These are phyloP conservation scores for Saccharomyces jurei DNA, from an alignment of 805 yeast species.

Conservation along the genomic window DNA sequence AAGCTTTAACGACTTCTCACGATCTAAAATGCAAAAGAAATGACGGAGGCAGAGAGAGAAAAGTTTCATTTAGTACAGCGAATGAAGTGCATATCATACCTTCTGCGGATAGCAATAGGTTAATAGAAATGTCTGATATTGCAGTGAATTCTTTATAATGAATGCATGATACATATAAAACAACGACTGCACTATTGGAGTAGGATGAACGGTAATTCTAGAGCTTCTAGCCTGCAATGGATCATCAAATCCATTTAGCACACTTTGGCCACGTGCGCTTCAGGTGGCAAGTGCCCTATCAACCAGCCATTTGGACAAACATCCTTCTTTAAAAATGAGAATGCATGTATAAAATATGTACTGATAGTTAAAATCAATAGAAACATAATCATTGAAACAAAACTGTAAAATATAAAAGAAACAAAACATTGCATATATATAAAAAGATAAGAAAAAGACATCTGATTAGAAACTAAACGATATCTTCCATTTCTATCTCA, in stretches of 20 bases:
- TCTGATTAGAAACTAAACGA: slow-evolving; percentile 32
- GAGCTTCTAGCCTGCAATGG: no score
- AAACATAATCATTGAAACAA: neutral
- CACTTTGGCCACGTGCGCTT: neutral
- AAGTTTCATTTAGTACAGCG: slow-evolving; percentile 27
- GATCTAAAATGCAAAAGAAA: slow-evolving; percentile 3
- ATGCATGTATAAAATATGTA: neutral
- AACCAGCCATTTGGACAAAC: neutral
- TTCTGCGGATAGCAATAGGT: neutral
- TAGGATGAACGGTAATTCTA: no score
- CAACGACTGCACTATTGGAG: neutral
- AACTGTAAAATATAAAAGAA: neutral
- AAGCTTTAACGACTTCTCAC: neutral
- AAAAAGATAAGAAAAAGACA: neutral
- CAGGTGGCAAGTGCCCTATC: neutral
- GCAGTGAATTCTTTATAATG: neutral
- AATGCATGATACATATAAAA: neutral
- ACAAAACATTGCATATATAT: neutral
- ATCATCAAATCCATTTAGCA: neutral
- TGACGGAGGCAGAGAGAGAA: slow-evolving; percentile 13
- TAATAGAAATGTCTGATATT: neutral
- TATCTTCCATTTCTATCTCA: slow-evolving; percentile 71
- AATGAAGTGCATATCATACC: slow-evolving; percentile 25
- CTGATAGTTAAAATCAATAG: neutral
- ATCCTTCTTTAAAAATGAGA: neutral